phyloP scores from a whole-genome alignment of 352 stramenopile genomes.

The Lagenidium sp. region DNA sequence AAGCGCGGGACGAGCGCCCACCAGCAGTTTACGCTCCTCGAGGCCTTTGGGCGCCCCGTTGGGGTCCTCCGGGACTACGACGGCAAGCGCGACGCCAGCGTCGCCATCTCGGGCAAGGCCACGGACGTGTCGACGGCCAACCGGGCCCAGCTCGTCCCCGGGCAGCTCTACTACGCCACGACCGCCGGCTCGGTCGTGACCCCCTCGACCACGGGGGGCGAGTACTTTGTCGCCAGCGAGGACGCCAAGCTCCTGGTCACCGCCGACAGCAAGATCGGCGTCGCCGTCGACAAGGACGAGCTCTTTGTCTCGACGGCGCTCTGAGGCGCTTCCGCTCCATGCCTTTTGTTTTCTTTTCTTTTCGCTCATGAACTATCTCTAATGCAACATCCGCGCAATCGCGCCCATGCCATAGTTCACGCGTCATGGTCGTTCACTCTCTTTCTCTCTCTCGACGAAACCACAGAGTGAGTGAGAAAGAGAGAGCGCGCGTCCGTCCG shows the following conservation, averaged over 20 bases:
- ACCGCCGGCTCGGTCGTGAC: constrained; percentile 32
- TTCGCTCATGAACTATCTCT: no score
- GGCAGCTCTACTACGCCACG: constrained; percentile 47
- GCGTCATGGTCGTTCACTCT: no score
- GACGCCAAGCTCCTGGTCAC: constrained; percentile 32
- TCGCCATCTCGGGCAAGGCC: constrained; percentile 18
- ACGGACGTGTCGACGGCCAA: neutral
- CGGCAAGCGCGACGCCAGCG: neutral
- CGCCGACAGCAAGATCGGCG: constrained; percentile 36
- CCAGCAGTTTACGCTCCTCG: constrained; percentile 34
- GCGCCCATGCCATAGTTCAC: no score
- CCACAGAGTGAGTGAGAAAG: neutral
- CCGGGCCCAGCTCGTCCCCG: constrained; percentile 6
- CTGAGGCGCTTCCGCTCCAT: no score
- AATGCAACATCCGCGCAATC: no score
- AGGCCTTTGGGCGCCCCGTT: constrained; percentile 31
- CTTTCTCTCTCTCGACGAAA: neutral
- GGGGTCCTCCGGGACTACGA: constrained; percentile 34
- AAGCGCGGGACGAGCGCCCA: constrained; percentile 18
- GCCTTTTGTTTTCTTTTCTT: no score
- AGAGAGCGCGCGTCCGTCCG: no score
- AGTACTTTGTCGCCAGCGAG: constrained; percentile 26
- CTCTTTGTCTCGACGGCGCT: constrained; percentile 50
- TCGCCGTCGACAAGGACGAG: constrained; percentile 34
- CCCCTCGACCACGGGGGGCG: constrained; percentile 6